Conservation (phyloP, 192 early-diverging fungal genomes). For the Backusella morwellensis region DNA sequence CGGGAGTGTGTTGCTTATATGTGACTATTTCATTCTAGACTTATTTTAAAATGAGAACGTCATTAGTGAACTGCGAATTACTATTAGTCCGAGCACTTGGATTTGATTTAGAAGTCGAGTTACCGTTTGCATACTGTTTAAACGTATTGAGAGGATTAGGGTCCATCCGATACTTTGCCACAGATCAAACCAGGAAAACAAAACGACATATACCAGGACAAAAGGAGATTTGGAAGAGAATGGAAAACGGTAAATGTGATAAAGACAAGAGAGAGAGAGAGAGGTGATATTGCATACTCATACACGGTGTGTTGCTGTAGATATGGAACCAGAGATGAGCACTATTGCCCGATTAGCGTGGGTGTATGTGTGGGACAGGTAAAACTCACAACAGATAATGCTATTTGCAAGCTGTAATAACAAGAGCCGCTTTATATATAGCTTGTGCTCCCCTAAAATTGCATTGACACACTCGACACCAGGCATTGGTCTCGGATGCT, state of each 20-base stretch:
- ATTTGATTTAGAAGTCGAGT: conserved; percentile 47
- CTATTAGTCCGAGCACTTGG: conserved; percentile 47
- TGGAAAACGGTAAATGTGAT: conserved; percentile 13
- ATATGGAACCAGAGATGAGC: conserved; percentile 30
- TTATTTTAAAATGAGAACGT: conserved; percentile 47
- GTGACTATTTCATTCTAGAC: conserved; percentile 13
- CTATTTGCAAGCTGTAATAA: too few relatives aligned
- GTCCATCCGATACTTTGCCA: conserved; percentile 27
- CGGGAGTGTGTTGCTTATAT: neutral
- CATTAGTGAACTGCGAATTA: conserved; percentile 48
- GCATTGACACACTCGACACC: conserved; percentile 20
- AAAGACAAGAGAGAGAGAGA: too few relatives aligned
- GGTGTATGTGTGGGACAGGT: conserved; percentile 40
- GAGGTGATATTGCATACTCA: neutral
- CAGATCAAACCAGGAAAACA: neutral
- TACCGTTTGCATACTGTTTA: conserved; percentile 50
- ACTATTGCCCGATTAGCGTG: conserved; percentile 29
- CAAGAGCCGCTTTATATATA: neutral
- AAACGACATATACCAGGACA: conserved; percentile 7
- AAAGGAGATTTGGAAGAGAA: conserved; percentile 26
- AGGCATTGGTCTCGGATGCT: conserved; percentile 31
- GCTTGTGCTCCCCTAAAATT: conserved; percentile 29
- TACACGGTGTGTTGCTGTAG: neutral
- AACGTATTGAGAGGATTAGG: conserved; percentile 51
- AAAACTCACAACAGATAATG: neutral